Percentiles rank a stretch among this genome's conserved stretches.
These are phyloP conservation scores for Agrocybe pediades DNA, from an alignment of 768 basidiomycete species.

Conservation along the genomic window DNA sequence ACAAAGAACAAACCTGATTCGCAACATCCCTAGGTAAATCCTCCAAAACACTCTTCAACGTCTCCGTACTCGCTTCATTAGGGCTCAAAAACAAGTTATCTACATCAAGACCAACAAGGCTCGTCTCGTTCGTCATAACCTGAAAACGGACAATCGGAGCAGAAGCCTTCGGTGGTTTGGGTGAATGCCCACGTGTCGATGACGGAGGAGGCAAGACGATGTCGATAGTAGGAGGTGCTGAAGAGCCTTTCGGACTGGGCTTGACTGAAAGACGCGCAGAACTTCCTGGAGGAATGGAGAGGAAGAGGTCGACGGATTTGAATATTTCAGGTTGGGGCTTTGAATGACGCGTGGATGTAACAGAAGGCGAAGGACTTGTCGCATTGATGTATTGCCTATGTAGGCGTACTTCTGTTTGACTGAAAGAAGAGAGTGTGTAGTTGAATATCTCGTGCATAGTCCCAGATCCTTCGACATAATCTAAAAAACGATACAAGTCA, in stretches of 20 bases:
- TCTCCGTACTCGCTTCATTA: slow-evolving; percentile 24
- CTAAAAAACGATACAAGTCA: slow-evolving; percentile 13
- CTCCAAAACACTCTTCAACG: slow-evolving; percentile 26
- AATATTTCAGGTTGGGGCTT: slow-evolving; percentile 26
- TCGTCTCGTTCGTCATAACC: slow-evolving; percentile 41
- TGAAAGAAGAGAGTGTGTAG: slow-evolving; percentile 38
- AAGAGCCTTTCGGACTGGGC: slow-evolving; percentile 30
- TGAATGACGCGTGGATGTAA: background rate
- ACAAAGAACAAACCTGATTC: slow-evolving; percentile 21
- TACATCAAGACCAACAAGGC: slow-evolving; percentile 32
- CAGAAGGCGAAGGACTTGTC: slow-evolving; percentile 14
- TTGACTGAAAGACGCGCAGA: slow-evolving; percentile 30
- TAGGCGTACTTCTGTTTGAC: slow-evolving; percentile 34
- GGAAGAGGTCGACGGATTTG: slow-evolving; percentile 31
- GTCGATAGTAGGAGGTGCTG: slow-evolving; percentile 35
- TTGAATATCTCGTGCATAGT: slow-evolving; percentile 45
- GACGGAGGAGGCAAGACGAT: slow-evolving; percentile 26
- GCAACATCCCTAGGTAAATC: slow-evolving; percentile 22
- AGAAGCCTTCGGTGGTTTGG: slow-evolving; percentile 13
- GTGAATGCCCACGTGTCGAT: too few relatives aligned
- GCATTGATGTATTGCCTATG: slow-evolving; percentile 44
- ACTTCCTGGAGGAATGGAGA: slow-evolving; percentile 26
- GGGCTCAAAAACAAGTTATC: slow-evolving; percentile 32
- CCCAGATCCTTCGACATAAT: slow-evolving; percentile 43
- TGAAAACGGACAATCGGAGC: slow-evolving; percentile 21